Conservation (phyloP, 257 asterid genomes). For the Ballota nigra region DNA sequence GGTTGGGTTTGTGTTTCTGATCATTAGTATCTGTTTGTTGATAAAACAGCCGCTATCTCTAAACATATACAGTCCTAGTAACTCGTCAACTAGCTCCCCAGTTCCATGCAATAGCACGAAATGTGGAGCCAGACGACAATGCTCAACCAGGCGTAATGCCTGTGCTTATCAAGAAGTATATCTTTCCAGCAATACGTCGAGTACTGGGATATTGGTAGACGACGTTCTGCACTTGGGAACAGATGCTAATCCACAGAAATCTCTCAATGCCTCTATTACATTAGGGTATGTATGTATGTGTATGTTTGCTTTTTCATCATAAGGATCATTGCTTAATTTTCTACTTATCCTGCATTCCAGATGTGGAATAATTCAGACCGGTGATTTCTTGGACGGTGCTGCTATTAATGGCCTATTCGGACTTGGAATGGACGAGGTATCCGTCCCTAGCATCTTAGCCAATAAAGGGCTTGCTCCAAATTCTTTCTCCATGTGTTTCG, state of each 20-base stretch:
- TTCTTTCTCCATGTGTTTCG: slow-evolving; percentile 97
- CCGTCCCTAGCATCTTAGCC: slow-evolving; percentile 86
- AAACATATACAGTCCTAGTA: slow-evolving; percentile 69
- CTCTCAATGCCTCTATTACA: slow-evolving; percentile 67
- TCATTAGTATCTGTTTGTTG: background rate
- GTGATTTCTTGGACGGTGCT: slow-evolving; percentile 83
- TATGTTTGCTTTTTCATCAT: background rate
- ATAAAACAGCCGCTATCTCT: slow-evolving; percentile 60
- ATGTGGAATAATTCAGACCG: slow-evolving; percentile 91
- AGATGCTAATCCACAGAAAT: slow-evolving; percentile 37
- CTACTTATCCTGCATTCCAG: slow-evolving; percentile 39
- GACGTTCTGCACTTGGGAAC: slow-evolving; percentile 74
- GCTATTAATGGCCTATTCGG: slow-evolving; percentile 97
- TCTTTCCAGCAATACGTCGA: slow-evolving; percentile 80
- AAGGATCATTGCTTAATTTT: background rate
- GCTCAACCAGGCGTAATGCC: slow-evolving; percentile 50
- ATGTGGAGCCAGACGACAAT: slow-evolving; percentile 61
- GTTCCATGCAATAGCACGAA: slow-evolving; percentile 74
- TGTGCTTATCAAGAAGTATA: slow-evolving; percentile 79
- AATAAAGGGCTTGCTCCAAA: slow-evolving; percentile 73
- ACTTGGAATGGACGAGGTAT: slow-evolving; percentile 68
- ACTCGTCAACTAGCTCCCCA: slow-evolving; percentile 55
- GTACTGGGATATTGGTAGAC: slow-evolving; percentile 80
- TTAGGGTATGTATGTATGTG: slow-evolving; percentile 56
- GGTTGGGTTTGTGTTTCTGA: background rate